Evolutionary conservation across 2,329 filamentous ascomycete species (phyloP).

Genomic region (Onygenales sp.): DNA sequence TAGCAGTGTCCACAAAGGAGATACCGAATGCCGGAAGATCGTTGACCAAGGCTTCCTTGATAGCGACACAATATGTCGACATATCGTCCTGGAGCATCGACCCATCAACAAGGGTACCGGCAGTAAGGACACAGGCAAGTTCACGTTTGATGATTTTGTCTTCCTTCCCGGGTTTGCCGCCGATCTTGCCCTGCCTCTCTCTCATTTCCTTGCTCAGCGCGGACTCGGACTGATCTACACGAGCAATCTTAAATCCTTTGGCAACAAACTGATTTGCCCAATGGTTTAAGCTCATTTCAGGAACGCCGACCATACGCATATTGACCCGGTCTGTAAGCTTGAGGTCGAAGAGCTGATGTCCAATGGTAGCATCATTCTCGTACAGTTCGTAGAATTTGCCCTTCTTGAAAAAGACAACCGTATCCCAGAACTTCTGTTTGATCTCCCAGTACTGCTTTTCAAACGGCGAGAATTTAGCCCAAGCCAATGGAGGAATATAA

Average conservation of each 20-base stretch:
- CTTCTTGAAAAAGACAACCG: constrained; percentile 99
- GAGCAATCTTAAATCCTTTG: constrained; percentile 93
- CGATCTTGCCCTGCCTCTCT: constrained; percentile 58
- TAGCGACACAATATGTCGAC: constrained; percentile 90
- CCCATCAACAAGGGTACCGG: constrained; percentile 86
- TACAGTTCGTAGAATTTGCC: constrained; percentile 99
- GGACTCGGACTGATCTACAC: constrained; percentile 94
- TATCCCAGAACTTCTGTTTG: constrained; percentile 96
- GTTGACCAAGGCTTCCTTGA: constrained; percentile 68
- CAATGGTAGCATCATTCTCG: constrained; percentile 93
- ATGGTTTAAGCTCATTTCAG: constrained; percentile 86
- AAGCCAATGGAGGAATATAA: constrained; percentile 76
- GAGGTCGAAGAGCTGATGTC: constrained; percentile 91
- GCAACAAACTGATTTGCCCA: constrained; percentile 99
- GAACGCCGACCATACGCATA: constrained; percentile 99
- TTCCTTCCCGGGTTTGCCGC: constrained; percentile 56
- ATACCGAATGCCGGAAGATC: constrained; percentile 79
- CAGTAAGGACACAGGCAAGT: constrained; percentile 80
- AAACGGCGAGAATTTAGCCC: constrained; percentile 78
- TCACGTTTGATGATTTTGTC: constrained; percentile 93
- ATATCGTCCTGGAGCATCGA: constrained; percentile 97
- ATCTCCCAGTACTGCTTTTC: constrained; percentile 99
- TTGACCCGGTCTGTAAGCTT: constrained; percentile 98
- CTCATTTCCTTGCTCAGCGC: constrained; percentile 96
- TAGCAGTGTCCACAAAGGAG: constrained; percentile 89